Evolutionary conservation across 169 alveolate genomes (phyloP), one percentile per base, ranked within the genome.

Genomic region (Plasmodium gonderi): DNA sequence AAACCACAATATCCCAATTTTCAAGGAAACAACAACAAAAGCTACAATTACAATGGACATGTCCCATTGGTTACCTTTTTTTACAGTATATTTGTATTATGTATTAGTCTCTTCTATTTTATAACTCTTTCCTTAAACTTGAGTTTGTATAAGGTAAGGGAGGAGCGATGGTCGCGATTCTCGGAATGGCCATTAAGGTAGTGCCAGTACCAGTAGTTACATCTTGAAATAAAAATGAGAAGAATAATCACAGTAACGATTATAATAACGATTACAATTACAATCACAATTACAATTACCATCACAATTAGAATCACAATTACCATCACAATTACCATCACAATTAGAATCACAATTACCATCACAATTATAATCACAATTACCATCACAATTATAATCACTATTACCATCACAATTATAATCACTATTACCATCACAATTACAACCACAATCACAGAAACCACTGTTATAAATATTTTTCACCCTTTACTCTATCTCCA

Each of bases 51-150:
- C 51, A 38, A 31, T 29, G 87, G 65, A 14, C 60, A 75, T 9
- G 31, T 60, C 38, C 87, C 85, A 60, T 7, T 85, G 69, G 20
- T 85, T n/a, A 85, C 79, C 2, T 67, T 85, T 72, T 85, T 85
- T 11, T 85, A 74, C 47, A 38, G 44, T 36, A 40, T 65, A 6
- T 85, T 74, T 78, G 72, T 85, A 42, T 45, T 85, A 23, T 75
- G 89, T 45, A 33, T 54, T 2, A 85, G 92, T 26, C 33, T 85
- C 26, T 85, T 85, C n/a, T 85, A 85, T 67, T 85, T 85, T 42
- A 45, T 85, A 64, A 5, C 68, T 7, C 49, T 85, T 9, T 47
- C 92, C 26, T 40, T 85, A 36, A 85, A 85, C 47, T 12, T 85
- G 38, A 60, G 69, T 75, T 85, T 85, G 26, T 85, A 85, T 45